Percentiles rank a stretch among this genome's conserved stretches.
Evolutionary conservation across 2,329 filamentous ascomycete genomes (phyloP).

Genomic region (Penicillium sp.): DNA sequence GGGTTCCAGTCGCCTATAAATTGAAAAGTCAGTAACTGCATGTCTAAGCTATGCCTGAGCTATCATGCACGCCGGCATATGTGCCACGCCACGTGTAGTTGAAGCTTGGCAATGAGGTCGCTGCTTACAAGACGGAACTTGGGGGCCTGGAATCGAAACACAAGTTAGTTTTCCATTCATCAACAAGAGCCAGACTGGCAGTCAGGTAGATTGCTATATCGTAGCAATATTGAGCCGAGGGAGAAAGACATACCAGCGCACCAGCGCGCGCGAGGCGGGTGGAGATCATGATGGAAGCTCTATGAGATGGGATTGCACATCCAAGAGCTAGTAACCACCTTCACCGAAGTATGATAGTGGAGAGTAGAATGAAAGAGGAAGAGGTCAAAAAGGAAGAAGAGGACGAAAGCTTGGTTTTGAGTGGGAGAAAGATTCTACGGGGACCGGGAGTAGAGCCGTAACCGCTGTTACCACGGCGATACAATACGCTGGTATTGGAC

Average conservation of each 20-base stretch:
- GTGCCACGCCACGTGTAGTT: not conserved
- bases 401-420: conserved; percentile 43
- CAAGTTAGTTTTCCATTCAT: conserved; percentile 26
- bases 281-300: conserved; percentile 50
- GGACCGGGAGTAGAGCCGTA: conserved; percentile 39
- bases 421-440: conserved; percentile 39
- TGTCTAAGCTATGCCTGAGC: conserved; percentile 1
- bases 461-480: conserved; percentile 39
- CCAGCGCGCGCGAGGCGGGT: conserved; percentile 49
- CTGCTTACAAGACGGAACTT: conserved; percentile 49
- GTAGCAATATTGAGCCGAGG: not conserved
- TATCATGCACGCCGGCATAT: conserved; percentile 2
- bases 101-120: conserved; percentile 3
- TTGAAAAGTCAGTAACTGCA: conserved; percentile 28
- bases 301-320: conserved; percentile 43
- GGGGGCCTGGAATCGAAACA: conserved; percentile 36
- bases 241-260: conserved; percentile 46
- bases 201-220: not conserved
- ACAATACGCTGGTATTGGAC: conserved; percentile 28
- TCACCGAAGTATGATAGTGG: conserved; percentile 35
- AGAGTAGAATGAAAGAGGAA: conserved; percentile 40
- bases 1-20: conserved; percentile 62
- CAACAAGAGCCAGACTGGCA: not conserved
- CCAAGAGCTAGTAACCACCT: conserved; percentile 40
- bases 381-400: conserved; percentile 39